A percentile compares a stretch with the other conserved stretches of the same genome.
phyloP scores from a whole-genome alignment of 148 eudicot genomes.

The Cornus suecica region DNA sequence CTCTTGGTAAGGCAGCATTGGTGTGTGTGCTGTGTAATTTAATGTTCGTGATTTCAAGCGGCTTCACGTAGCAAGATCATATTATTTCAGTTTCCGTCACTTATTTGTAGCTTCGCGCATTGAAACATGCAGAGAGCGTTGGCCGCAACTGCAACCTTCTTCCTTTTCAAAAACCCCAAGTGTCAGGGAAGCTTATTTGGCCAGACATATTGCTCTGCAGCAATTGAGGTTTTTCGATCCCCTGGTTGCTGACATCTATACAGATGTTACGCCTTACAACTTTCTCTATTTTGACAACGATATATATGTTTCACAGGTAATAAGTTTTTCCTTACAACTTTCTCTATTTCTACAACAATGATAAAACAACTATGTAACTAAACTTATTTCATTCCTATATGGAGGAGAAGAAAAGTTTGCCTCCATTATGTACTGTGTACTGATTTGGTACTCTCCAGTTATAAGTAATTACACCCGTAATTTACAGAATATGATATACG shows the following conservation, averaged over 20 bases:
- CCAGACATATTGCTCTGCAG: constrained; percentile 38
- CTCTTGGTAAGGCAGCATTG: no score
- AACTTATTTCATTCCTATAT: neutral
- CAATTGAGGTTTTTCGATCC: constrained; percentile 67
- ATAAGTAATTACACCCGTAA: no score
- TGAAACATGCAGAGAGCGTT: constrained; percentile 40
- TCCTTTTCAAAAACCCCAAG: constrained; percentile 25
- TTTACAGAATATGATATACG: no score
- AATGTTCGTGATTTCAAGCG: no score
- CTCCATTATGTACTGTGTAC: no score
- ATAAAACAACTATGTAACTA: no score
- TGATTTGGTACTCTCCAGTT: neutral
- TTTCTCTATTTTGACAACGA: constrained; percentile 30
- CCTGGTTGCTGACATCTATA: constrained; percentile 18
- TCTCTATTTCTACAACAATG: no score
- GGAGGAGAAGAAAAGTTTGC: neutral
- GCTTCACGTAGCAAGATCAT: no score
- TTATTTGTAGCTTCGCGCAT: neutral
- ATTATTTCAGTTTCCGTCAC: no score
- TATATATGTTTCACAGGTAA: constrained; percentile 60
- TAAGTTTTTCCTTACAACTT: neutral
- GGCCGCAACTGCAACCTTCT: constrained; percentile 39
- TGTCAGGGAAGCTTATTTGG: constrained; percentile 51
- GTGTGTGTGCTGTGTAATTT: no score
- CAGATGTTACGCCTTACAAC: constrained; percentile 34